Base-by-base conservation (phyloP, 164 flowering plant genomes). In the Kingdonia uniflora region DNA sequence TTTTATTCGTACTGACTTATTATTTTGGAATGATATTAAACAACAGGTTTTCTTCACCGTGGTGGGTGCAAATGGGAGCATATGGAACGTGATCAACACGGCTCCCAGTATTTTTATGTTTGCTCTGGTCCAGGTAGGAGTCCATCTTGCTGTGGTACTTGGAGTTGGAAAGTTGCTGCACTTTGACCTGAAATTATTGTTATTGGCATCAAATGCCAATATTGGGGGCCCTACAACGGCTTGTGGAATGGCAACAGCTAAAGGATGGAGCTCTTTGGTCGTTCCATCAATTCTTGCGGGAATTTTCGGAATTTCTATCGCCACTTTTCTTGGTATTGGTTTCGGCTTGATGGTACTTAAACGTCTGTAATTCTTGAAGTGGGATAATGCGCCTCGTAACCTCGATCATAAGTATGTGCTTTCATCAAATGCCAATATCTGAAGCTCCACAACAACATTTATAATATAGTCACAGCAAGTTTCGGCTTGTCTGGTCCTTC, bases 201-300 rank as follows among this genome's bases (percentile, higher is more conserved):
- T 87, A 52, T 13, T 92, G 49, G 98, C 95, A 49, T 87, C 98
- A 54, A 92, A 87, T 69, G 96, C 96, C 45, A 91, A 91, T 50
- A 70, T 91, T 16, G 98, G 95, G 46, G 96, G 98, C 53, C 96
- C 96, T 26, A 83, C 98, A 35, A 87, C 95, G 38, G 98, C 96
- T 1, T 83, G 87, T 62, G 98, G 92, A 20, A 91, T 91, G 96
- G 96, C 96, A 49, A 85, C 78, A 5, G 79, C 92, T 33, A 80
- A 91, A 70, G 95, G 95, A 49, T 91, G 98, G 96, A 37, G 60
- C 25, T 85, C 98, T 42, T 51, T 87, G 56, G 66, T 84, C 40
- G 80, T 91, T 50, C 98, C 95, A 13, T 82, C 77, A 2, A 80
- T 91, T 68, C 87, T 87, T 55, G 86, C 78, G 2, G 98, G 98